Evolutionary conservation across 495 filamentous ascomycete genomes (phyloP).

Genomic region (Annulohypoxylon moriforme): DNA sequence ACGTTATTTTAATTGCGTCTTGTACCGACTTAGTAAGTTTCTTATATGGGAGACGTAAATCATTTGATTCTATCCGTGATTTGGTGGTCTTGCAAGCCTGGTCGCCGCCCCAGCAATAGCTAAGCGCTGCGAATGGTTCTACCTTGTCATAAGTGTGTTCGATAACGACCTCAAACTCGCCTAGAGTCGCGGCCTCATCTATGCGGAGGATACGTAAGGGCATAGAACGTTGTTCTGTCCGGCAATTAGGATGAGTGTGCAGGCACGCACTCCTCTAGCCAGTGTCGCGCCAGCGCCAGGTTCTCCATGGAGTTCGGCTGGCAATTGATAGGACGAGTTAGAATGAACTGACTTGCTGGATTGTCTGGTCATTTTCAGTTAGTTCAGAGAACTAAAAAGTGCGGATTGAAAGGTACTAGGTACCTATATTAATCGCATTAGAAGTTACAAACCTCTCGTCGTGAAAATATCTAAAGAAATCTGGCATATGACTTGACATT

Average conservation of each 20-base stretch:
- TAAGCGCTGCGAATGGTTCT: constrained; percentile 9
- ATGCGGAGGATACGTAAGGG: constrained; percentile 8
- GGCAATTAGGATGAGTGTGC: constrained; percentile 8
- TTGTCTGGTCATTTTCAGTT: not conserved
- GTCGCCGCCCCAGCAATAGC: constrained; percentile 11
- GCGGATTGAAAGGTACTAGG: not conserved
- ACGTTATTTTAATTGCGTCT: constrained; percentile 5
- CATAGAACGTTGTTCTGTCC: constrained; percentile 6
- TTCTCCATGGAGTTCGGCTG: constrained; percentile 3
- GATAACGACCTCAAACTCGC: not conserved
- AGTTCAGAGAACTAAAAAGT: not conserved
- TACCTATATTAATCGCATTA: not conserved
- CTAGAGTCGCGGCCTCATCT: not conserved
- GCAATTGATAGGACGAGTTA: constrained; percentile 11
- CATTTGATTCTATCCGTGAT: constrained; percentile 1
- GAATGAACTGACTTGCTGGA: constrained; percentile 5
- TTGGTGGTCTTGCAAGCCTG: constrained; percentile 15
- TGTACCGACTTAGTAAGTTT: constrained; percentile 3
- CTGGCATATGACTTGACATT: constrained; percentile 5
- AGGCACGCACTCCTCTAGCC: constrained; percentile 11
- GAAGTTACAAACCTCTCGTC: not conserved
- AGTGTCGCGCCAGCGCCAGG: constrained; percentile 3
- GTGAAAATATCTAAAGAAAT: constrained; percentile 1
- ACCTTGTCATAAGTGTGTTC: constrained; percentile 10
- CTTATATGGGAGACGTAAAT: not conserved